Evolutionary conservation across 371 early-diverging fungal genomes (phyloP).

Genomic region (Actinomucor elegans): DNA sequence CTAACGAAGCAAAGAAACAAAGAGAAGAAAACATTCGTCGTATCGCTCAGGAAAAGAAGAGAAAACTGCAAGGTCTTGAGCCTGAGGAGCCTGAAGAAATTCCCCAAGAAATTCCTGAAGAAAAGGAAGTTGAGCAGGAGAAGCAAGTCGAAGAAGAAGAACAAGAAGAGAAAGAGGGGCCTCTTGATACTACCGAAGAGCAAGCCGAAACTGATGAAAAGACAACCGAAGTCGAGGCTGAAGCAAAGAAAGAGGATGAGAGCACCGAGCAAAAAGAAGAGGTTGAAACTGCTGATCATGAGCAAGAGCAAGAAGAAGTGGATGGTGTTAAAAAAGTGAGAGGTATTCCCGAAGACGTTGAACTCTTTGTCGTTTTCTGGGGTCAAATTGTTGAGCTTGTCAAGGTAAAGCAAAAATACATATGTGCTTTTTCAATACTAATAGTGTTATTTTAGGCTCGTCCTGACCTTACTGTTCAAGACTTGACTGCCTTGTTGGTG

Average conservation of each 20-base stretch:
- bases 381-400: conserved; percentile 85
- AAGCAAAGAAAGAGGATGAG: conserved; percentile 23
- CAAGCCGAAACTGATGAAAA: conserved; percentile 5
- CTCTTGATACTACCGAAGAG: conserved; percentile 17
- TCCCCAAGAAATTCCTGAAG: conserved; percentile 10
- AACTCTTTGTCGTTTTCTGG: conserved; percentile 94
- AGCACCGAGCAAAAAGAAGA: neutral
- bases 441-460: conserved; percentile 74
- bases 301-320: conserved; percentile 1
- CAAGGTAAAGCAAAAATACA: conserved; percentile 46
- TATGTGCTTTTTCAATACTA: too few relatives aligned
- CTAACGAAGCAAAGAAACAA: conserved; percentile 22
- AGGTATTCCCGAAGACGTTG: conserved; percentile 83
- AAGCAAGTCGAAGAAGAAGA: conserved; percentile 5
- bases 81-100: conserved; percentile 25
- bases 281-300: conserved; percentile 16
- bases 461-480: conserved; percentile 86
- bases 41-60: conserved; percentile 29
- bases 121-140: neutral
- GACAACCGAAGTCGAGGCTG: conserved; percentile 16
- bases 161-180: conserved; percentile 20
- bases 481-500: conserved; percentile 81
- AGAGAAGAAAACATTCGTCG: conserved; percentile 25
- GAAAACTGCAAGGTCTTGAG: conserved; percentile 22
- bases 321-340: conserved; percentile 38